Conservation (phyloP, 306 rosid genomes). For the Astragalus membranaceus region DNA sequence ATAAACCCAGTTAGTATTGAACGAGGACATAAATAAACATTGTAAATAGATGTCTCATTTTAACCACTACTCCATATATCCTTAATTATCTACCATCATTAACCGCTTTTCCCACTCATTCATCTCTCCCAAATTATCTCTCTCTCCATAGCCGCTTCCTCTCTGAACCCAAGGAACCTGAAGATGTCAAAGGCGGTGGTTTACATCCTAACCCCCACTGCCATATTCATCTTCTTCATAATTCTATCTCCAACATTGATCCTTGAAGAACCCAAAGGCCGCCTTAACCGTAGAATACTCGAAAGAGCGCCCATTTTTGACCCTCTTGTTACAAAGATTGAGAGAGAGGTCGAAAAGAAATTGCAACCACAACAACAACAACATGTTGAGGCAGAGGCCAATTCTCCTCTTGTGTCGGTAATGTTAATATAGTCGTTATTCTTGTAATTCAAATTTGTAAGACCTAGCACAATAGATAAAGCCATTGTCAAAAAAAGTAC, state of each 20-base stretch:
- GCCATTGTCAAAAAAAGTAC: too few species aligned
- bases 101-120: slow-evolving; percentile 25
- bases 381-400: too few species aligned
- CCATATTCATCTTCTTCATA: slow-evolving; percentile 35
- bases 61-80: background rate
- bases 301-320: slow-evolving; percentile 32
- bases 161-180: background rate
- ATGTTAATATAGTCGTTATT: background rate
- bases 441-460: too few species aligned
- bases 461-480: too few species aligned
- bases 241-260: slow-evolving; percentile 12
- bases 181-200: slow-evolving; percentile 74
- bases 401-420: background rate
- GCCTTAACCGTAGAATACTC: slow-evolving; percentile 35
- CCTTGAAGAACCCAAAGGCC: background rate
- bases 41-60: background rate
- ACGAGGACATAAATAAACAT: slow-evolving; percentile 14
- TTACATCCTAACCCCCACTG: slow-evolving; percentile 44
- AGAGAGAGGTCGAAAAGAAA: slow-evolving; percentile 9
- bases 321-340: slow-evolving; percentile 34
- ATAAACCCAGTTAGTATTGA: too few species aligned
- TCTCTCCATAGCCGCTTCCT: background rate
- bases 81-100: slow-evolving; percentile 28
- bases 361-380: background rate
- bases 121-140: background rate